phyloP scores from a whole-genome alignment of 2,329 filamentous ascomycete species.

The Diatrype stigma region DNA sequence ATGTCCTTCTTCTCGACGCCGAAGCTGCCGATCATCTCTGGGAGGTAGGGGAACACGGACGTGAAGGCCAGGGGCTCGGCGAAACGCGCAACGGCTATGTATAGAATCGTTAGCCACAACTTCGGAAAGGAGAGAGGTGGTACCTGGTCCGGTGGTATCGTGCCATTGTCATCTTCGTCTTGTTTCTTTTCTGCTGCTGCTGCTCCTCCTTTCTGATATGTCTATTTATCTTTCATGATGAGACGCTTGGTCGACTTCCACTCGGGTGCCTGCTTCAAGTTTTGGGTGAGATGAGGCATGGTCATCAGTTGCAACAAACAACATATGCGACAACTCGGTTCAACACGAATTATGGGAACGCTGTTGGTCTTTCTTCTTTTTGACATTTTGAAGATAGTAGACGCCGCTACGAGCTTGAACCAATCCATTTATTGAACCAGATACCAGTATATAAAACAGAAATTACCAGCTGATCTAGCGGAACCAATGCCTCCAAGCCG shows the following conservation, averaged over 20 bases:
- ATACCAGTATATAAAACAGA: neutral
- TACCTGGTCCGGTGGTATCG: constrained; percentile 13
- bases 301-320: constrained; percentile 18
- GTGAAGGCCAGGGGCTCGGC: constrained; percentile 71
- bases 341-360: neutral
- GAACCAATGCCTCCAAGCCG: neutral
- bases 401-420: neutral
- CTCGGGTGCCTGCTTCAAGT: constrained; percentile 9
- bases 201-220: neutral
- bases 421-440: neutral
- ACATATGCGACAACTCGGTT: constrained; percentile 15
- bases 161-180: constrained; percentile 5
- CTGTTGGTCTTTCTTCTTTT: neutral
- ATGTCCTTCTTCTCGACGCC: constrained; percentile 67
- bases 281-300: constrained; percentile 17
- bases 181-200: no score
- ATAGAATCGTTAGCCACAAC: constrained; percentile 32
- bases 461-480: neutral
- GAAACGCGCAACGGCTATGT: constrained; percentile 68
- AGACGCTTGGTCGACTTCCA: constrained; percentile 1
- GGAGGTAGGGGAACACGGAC: constrained; percentile 66
- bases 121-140: constrained; percentile 11
- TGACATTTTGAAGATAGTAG: neutral
- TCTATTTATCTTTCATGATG: neutral
- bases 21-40: constrained; percentile 81